Percentiles rank a stretch among this genome's conserved stretches.
These are phyloP conservation scores for Didymella keratinophila DNA, from an alignment of 2,329 filamentous ascomycete species.

Conservation along the genomic window DNA sequence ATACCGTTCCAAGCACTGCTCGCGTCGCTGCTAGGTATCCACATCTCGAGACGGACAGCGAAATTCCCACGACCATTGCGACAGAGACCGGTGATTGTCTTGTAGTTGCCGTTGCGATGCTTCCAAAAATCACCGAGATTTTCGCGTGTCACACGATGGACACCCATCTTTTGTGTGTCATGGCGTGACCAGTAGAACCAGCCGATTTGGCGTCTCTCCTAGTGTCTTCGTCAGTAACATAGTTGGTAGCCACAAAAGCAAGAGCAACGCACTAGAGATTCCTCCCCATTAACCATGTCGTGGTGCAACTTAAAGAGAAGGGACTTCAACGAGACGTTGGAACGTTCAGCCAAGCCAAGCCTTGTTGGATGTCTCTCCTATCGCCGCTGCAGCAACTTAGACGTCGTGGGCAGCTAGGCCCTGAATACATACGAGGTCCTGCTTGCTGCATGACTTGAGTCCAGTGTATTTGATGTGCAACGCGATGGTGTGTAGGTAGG, in stretches of 20 bases:
- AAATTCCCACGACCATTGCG: conserved; percentile 13
- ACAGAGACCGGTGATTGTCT: conserved; percentile 8
- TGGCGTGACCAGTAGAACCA: conserved; percentile 22
- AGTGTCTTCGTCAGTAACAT: not conserved
- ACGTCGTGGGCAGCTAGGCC: conserved; percentile 20
- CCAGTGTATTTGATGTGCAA: conserved; percentile 32
- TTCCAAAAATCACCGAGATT: conserved; percentile 25
- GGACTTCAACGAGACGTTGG: conserved; percentile 15
- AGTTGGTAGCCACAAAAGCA: not conserved
- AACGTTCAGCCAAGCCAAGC: conserved; percentile 22
- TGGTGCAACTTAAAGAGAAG: not conserved
- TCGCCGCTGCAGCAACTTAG: conserved; percentile 16
- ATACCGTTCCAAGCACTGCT: conserved; percentile 3
- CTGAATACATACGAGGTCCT: conserved; percentile 28
- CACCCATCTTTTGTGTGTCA: conserved; percentile 14
- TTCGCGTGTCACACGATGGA: conserved; percentile 14
- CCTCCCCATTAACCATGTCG: not conserved
- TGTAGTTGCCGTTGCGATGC: conserved; percentile 16
- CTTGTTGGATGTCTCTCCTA: conserved; percentile 14
- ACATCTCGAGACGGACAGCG: conserved; percentile 24
- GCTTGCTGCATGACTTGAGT: conserved; percentile 22
- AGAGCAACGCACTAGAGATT: conserved; percentile 3
- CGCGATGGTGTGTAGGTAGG: conserved; percentile 17
- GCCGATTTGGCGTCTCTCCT: conserved; percentile 23
- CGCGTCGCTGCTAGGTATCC: conserved; percentile 24